phyloP scores from a whole-genome alignment of 768 basidiomycete species.

The Lactarius akahatsu region DNA sequence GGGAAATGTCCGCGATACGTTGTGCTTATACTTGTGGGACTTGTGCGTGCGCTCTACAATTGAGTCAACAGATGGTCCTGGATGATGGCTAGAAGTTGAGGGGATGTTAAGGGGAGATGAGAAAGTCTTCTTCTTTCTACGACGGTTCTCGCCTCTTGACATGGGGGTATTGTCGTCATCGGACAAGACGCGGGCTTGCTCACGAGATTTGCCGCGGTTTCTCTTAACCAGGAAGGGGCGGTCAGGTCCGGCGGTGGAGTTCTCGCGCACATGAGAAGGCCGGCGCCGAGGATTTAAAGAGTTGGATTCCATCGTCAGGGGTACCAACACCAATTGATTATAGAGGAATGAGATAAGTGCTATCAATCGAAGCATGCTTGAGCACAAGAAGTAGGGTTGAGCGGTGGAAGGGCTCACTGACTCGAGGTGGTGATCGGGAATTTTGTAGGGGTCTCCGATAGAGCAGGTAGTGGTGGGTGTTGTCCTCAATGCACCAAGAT shows the following conservation, averaged over 20 bases:
- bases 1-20: conserved; percentile 22
- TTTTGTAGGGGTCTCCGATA: background rate
- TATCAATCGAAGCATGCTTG: conserved; percentile 8
- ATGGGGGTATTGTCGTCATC: conserved; percentile 22
- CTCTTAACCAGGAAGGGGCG: conserved; percentile 19
- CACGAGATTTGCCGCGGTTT: conserved; percentile 22
- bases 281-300: conserved; percentile 5
- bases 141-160: conserved; percentile 17
- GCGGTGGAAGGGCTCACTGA: background rate
- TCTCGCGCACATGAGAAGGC: conserved; percentile 18
- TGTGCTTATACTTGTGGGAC: conserved; percentile 15
- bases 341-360: background rate
- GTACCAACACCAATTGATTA: background rate
- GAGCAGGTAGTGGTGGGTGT: background rate
- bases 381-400: background rate
- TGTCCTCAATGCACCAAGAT: background rate
- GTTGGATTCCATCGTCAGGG: conserved; percentile 19
- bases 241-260: conserved; percentile 9
- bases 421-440: background rate
- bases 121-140: conserved; percentile 24
- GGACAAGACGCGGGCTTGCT: conserved; percentile 11
- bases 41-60: conserved; percentile 16
- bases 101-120: background rate
- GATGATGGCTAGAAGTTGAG: conserved; percentile 12
- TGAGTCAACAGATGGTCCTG: conserved; percentile 15